Evolutionary conservation across 768 basidiomycete species (phyloP), one percentile per base, ranked within the genome.

Genomic region (Pleurotus cornucopiae): DNA sequence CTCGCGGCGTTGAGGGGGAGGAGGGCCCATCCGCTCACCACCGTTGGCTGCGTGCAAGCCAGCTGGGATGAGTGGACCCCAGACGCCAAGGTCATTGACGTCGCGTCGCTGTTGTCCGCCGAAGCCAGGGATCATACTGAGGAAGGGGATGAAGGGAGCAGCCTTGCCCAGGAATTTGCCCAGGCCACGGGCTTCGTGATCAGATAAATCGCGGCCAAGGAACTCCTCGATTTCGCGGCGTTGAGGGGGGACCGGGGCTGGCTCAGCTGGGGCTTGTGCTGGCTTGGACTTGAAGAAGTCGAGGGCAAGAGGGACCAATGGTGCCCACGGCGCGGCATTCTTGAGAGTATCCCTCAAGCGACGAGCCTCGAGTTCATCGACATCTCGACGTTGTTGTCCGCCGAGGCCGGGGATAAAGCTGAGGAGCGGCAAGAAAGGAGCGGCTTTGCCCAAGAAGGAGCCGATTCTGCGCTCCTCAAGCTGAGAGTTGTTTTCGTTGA

Each of bases 171-270:
- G 38, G 51, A 53, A 40, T 20, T 41, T 53, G 7, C 38, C 51
- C 6, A 53, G 12, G 20, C 51, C 39, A 41, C 51, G 51, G 7
- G 51, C 51, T n/a, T 53, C 51, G 51, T 37, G 11, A 41, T 53
- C 51, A 20, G 51, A 53, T 5, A 53, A 14, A 21, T 53, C 51
- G 23, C 51, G 37, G n/a, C 51, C 51, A 9, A 53, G 23, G 51
- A 40, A 53, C 39, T 53, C 51, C 23, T 53, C 51, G 39, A 53
- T 53, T 39, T 53, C 51, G 14, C 51, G 51, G 20, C 51, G 51
- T 7, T 53, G 37, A 20, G 51, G 51, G 5, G 23, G 18, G 16
- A 23, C 5, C 6, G 51, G 51, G 25, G 51, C 37, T 13, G 51
- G 51, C 11, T 37, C 37, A 25, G 51, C 12, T 21, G 51, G n/a